Percentiles rank a stretch among this genome's conserved stretches.
These are phyloP conservation scores for Spathaspora boniae DNA, from an alignment of 805 yeast genomes.

Conservation along the genomic window DNA sequence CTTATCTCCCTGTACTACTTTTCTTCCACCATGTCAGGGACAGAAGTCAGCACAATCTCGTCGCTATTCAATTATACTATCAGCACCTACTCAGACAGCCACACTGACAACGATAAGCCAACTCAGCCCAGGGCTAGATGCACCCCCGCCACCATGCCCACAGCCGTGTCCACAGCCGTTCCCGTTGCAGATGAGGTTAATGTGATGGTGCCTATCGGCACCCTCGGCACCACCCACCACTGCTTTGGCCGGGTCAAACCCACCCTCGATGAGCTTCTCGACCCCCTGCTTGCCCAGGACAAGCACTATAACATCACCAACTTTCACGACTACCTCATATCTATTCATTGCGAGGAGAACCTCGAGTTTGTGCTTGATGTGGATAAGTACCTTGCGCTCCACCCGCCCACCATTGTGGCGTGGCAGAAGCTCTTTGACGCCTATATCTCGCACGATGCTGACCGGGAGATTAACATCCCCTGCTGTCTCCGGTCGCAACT, in stretches of 20 bases:
- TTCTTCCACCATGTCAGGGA: no score
- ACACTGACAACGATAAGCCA: no score
- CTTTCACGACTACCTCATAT: conserved; percentile 5
- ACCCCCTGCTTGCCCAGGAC: conserved; percentile 1
- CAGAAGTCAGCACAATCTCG: conserved; percentile 2
- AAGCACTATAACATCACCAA: conserved; percentile 1
- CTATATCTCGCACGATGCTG: conserved; percentile 8
- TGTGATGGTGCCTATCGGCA: no score
- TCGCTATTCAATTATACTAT: conserved; percentile 3
- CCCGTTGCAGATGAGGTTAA: no score
- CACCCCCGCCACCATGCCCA: no score
- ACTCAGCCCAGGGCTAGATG: no score
- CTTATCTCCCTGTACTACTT: no score
- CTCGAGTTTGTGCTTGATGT: conserved; percentile 8
- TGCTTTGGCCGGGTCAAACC: no score
- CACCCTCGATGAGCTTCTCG: conserved; percentile 6
- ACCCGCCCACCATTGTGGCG: conserved; percentile 2
- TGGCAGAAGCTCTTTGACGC: conserved; percentile 10
- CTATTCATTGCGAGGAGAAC: conserved; percentile 10
- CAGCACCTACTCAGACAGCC: neutral
- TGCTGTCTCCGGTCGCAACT: conserved; percentile 8
- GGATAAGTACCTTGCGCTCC: conserved; percentile 3
- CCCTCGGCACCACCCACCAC: conserved; percentile 2
- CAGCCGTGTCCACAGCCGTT: no score
- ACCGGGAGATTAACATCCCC: conserved; percentile 11